Percentiles rank a stretch among this genome's conserved stretches.
phyloP scores from a whole-genome alignment of 148 eudicot species.

The Persicaria maculosa region DNA sequence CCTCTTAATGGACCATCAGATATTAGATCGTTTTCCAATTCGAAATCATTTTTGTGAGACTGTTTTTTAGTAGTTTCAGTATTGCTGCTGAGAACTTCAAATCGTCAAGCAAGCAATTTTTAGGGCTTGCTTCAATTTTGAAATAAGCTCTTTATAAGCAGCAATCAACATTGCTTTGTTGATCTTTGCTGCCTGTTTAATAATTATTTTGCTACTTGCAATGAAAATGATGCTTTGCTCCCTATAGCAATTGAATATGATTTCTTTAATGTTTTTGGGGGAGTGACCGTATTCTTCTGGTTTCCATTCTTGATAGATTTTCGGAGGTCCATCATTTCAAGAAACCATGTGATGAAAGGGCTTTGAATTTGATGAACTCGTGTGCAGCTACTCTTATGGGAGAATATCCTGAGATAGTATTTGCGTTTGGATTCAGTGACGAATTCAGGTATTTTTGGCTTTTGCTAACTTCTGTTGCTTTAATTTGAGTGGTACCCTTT shows the following conservation, averaged over 20 bases:
- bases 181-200: neutral
- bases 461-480: constrained; percentile 1
- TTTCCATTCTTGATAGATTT: constrained; percentile 33
- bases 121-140: neutral
- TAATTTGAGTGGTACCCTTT: neutral
- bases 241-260: neutral
- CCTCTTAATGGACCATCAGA: too few relatives aligned
- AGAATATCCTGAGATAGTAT: constrained; percentile 63
- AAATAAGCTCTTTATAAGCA: neutral
- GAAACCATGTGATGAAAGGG: constrained; percentile 66
- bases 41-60: too few relatives aligned
- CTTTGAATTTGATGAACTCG: constrained; percentile 74
- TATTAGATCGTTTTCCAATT: too few relatives aligned
- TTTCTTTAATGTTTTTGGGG: neutral
- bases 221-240: neutral
- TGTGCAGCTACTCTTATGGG: constrained; percentile 61
- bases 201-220: neutral
- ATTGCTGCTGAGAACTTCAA: too few relatives aligned
- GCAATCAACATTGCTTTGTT: neutral
- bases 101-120: neutral
- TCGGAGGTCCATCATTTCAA: constrained; percentile 62
- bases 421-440: constrained; percentile 74
- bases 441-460: constrained; percentile 52
- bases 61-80: too few relatives aligned
- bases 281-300: neutral